phyloP scores from a whole-genome alignment of 2,329 filamentous ascomycete species.

The Phaeosphaeriaceae sp. region DNA sequence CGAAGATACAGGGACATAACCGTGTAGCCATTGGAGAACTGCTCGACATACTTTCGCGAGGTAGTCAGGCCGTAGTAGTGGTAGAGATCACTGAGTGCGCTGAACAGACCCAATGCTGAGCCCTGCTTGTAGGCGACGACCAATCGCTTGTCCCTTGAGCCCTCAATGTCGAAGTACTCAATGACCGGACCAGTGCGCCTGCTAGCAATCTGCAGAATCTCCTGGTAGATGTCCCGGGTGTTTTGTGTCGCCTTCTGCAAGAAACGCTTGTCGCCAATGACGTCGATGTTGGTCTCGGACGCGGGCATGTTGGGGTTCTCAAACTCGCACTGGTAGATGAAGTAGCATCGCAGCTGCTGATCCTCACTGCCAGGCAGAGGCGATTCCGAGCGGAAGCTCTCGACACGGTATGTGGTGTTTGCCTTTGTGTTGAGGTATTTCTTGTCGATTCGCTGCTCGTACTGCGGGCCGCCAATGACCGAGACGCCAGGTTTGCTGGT shows the following conservation, averaged over 20 bases:
- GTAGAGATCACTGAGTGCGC: slow-evolving; percentile 92
- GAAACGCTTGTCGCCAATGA: slow-evolving; percentile 93
- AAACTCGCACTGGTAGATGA: slow-evolving; percentile 97
- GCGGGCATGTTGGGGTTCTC: slow-evolving; percentile 74
- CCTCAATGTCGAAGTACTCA: slow-evolving; percentile 96
- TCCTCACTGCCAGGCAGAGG: slow-evolving; percentile 77
- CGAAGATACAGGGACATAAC: slow-evolving; percentile 95
- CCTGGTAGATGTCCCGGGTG: slow-evolving; percentile 94
- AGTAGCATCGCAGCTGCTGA: slow-evolving; percentile 93
- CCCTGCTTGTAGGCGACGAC: slow-evolving; percentile 94
- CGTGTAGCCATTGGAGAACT: slow-evolving; percentile 98
- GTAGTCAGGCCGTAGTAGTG: slow-evolving; percentile 98
- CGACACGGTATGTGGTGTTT: slow-evolving; percentile 83
- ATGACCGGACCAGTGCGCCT: slow-evolving; percentile 90
- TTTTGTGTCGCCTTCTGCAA: slow-evolving; percentile 94
- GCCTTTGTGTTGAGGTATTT: slow-evolving; percentile 88
- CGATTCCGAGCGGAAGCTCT: slow-evolving; percentile 93
- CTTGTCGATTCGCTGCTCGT: slow-evolving; percentile 90
- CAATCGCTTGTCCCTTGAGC: slow-evolving; percentile 87
- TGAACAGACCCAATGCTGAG: slow-evolving; percentile 92
- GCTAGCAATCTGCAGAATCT: slow-evolving; percentile 87
- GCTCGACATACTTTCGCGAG: slow-evolving; percentile 94
- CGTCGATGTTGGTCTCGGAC: slow-evolving; percentile 85
- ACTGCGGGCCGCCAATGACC: slow-evolving; percentile 79
- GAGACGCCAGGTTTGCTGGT: slow-evolving; percentile 89